Conservation (phyloP, 2,329 filamentous ascomycete species). For the Peltaster fructicola region DNA sequence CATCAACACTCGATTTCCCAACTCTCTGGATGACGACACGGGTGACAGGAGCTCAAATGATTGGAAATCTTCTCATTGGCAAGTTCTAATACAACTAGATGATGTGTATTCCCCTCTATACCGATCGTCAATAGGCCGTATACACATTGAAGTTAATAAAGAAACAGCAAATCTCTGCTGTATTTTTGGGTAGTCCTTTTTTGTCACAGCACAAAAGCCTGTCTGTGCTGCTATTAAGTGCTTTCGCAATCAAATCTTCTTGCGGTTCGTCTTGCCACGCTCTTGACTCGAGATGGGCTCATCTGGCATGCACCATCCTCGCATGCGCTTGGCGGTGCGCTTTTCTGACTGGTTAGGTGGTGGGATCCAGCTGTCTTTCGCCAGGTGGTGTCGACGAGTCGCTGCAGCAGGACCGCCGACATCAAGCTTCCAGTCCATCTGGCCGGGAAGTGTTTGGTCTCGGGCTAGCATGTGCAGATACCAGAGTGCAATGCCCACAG, state of each 20-base stretch:
- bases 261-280: conserved; percentile 37
- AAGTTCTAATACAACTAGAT: conserved; percentile 47
- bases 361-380: conserved; percentile 62
- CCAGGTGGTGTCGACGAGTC: conserved; percentile 49
- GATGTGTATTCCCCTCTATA: no score
- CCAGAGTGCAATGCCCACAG: conserved; percentile 59
- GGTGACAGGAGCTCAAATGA: conserved; percentile 61
- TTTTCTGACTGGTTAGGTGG: conserved; percentile 57
- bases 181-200: no score
- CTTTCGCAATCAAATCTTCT: conserved; percentile 2
- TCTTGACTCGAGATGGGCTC: conserved; percentile 57
- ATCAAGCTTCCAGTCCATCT: conserved; percentile 47
- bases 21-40: conserved; percentile 65
- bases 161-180: no score
- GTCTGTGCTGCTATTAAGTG: no score
- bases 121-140: no score
- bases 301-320: conserved; percentile 62
- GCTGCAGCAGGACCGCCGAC: conserved; percentile 60
- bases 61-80: conserved; percentile 48
- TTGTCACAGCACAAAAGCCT: no score
- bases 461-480: conserved; percentile 56
- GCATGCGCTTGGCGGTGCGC: conserved; percentile 52
- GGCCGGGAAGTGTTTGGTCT: conserved; percentile 40
- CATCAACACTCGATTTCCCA: conserved; percentile 67
- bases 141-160: no score